Percentiles rank a stretch among this genome's conserved stretches.
phyloP scores from a whole-genome alignment of 2,329 filamentous ascomycete species.

The Ascomycota sp. region DNA sequence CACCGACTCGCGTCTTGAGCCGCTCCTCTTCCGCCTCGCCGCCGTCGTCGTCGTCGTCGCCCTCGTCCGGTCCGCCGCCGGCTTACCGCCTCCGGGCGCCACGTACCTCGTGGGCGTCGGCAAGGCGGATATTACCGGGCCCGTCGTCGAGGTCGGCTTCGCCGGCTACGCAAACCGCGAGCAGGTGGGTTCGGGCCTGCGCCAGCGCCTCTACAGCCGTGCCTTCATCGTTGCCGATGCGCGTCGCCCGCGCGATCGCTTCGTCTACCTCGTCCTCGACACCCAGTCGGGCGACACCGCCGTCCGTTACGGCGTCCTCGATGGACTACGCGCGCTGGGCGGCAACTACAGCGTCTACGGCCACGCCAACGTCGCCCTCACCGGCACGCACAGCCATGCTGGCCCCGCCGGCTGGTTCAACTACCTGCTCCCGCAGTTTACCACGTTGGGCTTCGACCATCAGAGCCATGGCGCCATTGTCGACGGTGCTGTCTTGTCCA shows the following conservation, averaged over 20 bases:
- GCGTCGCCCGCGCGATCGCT: constrained; percentile 40
- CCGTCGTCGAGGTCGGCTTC: constrained; percentile 71
- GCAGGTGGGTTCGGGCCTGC: constrained; percentile 62
- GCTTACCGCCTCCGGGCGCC: no score
- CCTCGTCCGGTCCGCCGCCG: no score
- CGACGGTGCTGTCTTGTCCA: constrained; percentile 60
- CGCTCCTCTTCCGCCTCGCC: constrained; percentile 36
- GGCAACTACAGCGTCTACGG: constrained; percentile 51
- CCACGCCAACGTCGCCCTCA: constrained; percentile 66
- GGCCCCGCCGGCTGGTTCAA: constrained; percentile 87
- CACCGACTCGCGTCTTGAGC: no score
- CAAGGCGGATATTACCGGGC: constrained; percentile 36
- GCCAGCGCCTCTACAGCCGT: constrained; percentile 66
- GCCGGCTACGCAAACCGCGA: constrained; percentile 67
- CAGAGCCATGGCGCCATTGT: constrained; percentile 81
- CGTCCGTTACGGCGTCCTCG: constrained; percentile 64
- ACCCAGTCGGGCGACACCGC: constrained; percentile 71
- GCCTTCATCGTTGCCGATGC: constrained; percentile 66
- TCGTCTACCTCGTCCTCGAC: constrained; percentile 75
- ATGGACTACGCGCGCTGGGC: constrained; percentile 47
- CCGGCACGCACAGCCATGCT: constrained; percentile 80
- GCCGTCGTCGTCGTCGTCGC: constrained; percentile 55
- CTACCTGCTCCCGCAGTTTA: constrained; percentile 79
- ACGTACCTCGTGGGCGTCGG: constrained; percentile 30
- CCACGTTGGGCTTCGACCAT: constrained; percentile 62